Evolutionary conservation across 2,329 filamentous ascomycete species (phyloP), one percentile per base, ranked within the genome.

Genomic region (Aspergillus brunneoviolaceus): DNA sequence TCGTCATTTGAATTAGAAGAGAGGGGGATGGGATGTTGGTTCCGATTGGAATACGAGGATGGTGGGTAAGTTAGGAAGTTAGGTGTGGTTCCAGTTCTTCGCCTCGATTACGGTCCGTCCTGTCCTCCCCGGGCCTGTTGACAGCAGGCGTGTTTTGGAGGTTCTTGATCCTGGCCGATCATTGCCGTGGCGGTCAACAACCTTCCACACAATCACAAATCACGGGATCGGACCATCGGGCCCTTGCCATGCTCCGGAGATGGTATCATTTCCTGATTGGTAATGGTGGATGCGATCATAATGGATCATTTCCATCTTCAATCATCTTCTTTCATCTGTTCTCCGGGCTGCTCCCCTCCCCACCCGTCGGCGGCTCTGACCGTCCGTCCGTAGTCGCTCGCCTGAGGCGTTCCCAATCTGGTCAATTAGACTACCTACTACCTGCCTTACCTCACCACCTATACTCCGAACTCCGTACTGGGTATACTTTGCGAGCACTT

Each of bases 121-220:
- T 27, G 5, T 2, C 21, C 21, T 21, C 21, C 1, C 21, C 21
- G 21, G 21, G 21, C 27, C 27, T 27, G 33, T 35, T 35, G 33
- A 35, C 33, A 35, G 33, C 33, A 35, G 27, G 33, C 14, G 33
- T 35, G 33, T 35, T 16, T 27, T n/a, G 27, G 50, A 63, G 61
- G 59, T 61, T 63, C 58, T 62, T 65, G 63, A 65, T 60, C 61
- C 63, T 63, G 60, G 64, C 45, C 56, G 63, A 66, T 66, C 64
- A 61, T 63, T 62, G 49, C 62, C 63, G 49, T 61, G 55, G 60
- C 59, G 51, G 60, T 64, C 60, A 58, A n/a, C 42, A 31, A 27
- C 27, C 27, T 27, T 7, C 27, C 27, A 27, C 27, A 27, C 27
- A 27, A 27, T 27, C 27, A 27, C 27, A 33, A 58, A 55, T 52